Conservation (phyloP, 352 stramenopile genomes). For the Aphanomyces stellatus region DNA sequence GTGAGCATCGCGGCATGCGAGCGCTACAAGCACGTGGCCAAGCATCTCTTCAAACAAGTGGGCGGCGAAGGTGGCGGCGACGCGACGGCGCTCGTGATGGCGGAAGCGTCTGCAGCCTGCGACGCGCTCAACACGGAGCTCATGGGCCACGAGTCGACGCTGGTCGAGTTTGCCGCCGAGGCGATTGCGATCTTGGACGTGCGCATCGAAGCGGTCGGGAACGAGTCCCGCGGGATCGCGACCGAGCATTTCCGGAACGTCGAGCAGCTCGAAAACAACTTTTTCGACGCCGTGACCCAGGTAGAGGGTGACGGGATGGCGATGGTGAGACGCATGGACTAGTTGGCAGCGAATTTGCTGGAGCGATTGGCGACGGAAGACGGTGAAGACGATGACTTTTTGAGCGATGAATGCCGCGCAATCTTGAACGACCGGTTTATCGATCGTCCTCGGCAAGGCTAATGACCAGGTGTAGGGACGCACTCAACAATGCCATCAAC, state of each 20-base stretch:
- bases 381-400: slow-evolving; percentile 66
- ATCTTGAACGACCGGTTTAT: slow-evolving; percentile 54
- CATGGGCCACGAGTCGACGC: slow-evolving; percentile 84
- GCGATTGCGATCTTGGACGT: slow-evolving; percentile 51
- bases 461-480: slow-evolving; percentile 28
- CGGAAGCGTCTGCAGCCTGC: slow-evolving; percentile 27
- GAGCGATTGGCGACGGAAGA: slow-evolving; percentile 71
- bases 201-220: slow-evolving; percentile 51
- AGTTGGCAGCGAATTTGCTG: slow-evolving; percentile 54
- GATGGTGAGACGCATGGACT: not conserved
- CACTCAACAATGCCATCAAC: slow-evolving; percentile 83
- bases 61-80: slow-evolving; percentile 18
- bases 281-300: slow-evolving; percentile 82
- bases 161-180: slow-evolving; percentile 69
- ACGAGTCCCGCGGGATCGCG: slow-evolving; percentile 47
- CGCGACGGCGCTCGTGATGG: not conserved
- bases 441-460: not conserved
- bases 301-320: slow-evolving; percentile 6
- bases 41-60: slow-evolving; percentile 62
- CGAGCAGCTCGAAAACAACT: slow-evolving; percentile 88
- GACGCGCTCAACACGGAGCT: slow-evolving; percentile 80
- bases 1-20: slow-evolving; percentile 77
- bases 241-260: slow-evolving; percentile 84
- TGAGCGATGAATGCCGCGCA: slow-evolving; percentile 67
- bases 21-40: slow-evolving; percentile 60